Evolutionary conservation across 2,329 filamentous ascomycete genomes (phyloP).

Genomic region (Pleurostoma richardsiae): DNA sequence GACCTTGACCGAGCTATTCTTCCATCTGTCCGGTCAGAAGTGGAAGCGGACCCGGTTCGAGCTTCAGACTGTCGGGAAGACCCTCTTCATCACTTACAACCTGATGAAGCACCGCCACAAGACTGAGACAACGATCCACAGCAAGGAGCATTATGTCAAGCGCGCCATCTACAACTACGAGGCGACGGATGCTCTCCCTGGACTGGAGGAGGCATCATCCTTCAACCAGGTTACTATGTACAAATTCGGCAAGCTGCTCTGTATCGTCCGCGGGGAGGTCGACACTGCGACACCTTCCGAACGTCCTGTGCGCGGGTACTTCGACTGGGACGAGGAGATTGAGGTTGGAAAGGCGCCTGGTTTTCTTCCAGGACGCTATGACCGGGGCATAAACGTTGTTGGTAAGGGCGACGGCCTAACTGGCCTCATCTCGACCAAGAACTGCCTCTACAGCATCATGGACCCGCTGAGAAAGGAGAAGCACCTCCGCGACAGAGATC

Average conservation of each 20-base stretch:
- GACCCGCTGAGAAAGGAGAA: too few species aligned
- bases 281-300: too few species aligned
- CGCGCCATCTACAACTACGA: neutral
- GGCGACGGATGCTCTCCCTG: neutral
- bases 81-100: constrained; percentile 2
- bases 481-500: too few species aligned
- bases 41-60: constrained; percentile 4
- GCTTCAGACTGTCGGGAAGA: constrained; percentile 3
- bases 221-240: too few species aligned
- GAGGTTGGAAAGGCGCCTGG: too few species aligned
- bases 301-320: too few species aligned
- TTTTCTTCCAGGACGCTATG: too few species aligned
- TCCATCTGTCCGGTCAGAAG: neutral
- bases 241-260: neutral
- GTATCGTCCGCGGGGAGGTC: neutral
- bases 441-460: too few species aligned
- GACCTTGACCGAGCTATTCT: constrained; percentile 3
- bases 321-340: too few species aligned
- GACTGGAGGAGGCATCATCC: neutral
- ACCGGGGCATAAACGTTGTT: too few species aligned
- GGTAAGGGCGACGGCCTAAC: too few species aligned
- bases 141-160: neutral
- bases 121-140: neutral
- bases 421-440: too few species aligned
- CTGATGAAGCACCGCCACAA: constrained; percentile 2